These are phyloP conservation scores for Bruguiera sexangula DNA, from an alignment of 345 rosid species.

Conservation along the genomic window DNA sequence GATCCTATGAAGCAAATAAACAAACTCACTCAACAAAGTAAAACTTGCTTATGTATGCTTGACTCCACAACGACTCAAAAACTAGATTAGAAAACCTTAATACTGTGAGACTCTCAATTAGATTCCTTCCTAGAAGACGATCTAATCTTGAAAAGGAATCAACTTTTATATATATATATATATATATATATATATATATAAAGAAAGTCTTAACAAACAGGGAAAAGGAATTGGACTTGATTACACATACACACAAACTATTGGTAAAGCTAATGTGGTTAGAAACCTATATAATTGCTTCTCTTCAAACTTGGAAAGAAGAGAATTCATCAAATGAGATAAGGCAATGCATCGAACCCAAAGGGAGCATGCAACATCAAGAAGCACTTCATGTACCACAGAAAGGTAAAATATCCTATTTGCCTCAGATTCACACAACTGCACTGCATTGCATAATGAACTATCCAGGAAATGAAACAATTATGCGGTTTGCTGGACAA, in stretches of 20 bases:
- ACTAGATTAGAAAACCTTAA: slow-evolving; percentile 46
- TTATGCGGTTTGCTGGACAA: neutral
- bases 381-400: slow-evolving; percentile 82
- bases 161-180: neutral
- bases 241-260: neutral
- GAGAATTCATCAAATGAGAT: slow-evolving; percentile 47
- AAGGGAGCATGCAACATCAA: slow-evolving; percentile 68
- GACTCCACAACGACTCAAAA: slow-evolving; percentile 73
- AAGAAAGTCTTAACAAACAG: neutral
- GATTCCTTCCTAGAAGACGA: slow-evolving; percentile 70
- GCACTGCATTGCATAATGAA: slow-evolving; percentile 38
- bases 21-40: too few species aligned
- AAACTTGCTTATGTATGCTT: slow-evolving; percentile 51
- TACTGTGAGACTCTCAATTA: slow-evolving; percentile 70
- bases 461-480: slow-evolving; percentile 27
- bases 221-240: neutral
- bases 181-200: too few species aligned
- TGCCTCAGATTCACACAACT: slow-evolving; percentile 34
- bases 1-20: too few species aligned
- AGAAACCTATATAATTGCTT: slow-evolving; percentile 62
- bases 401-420: slow-evolving; percentile 71
- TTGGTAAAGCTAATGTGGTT: neutral
- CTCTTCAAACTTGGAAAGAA: slow-evolving; percentile 63
- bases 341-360: slow-evolving; percentile 57
- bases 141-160: slow-evolving; percentile 52